Evolutionary conservation across 2,329 filamentous ascomycete species (phyloP), one percentile per base, ranked within the genome.

Genomic region (Neoscytalidium dimidiatum): DNA sequence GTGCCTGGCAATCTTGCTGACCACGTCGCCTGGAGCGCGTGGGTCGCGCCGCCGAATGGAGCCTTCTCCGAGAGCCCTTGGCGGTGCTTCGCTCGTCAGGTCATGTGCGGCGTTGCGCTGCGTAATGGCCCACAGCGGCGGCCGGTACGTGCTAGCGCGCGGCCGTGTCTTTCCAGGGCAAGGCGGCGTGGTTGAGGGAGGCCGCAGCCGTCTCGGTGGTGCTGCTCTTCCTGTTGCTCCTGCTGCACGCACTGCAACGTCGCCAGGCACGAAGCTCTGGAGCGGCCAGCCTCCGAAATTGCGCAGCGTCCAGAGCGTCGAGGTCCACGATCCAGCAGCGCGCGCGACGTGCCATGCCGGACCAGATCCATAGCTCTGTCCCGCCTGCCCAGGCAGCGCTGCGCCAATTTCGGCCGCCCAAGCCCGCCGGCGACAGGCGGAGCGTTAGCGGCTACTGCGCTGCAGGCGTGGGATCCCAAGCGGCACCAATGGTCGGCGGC

Each of bases 101-200:
- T 64, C 62, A 64, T 64, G 62, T 57, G 62, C 62, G 62, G 62
- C 51, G 62, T 64, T 46, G 62, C 51, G 49, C 49, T 64, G 62
- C 60, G 60, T 63, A 63, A 63, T 63, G 60, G 60, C 46, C 48
- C 60, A 63, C 33, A 41, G 60, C 31, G 60, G 31, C 60, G 23
- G 19, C 21, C 33, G 46, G 23, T 23, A 46, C 48, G 60, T 63
- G 31, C 35, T 64, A 56, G 49, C 49, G 46, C 28, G 49, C 49
- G 41, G 38, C 38, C 57, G 57, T 52, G 23, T 63, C 58, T 38
- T 53, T 41, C 48, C 33, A 51, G 38, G 46, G 41, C 48, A 43
- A 44, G 60, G 60, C 41, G 49, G 28, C 41, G 48, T 26, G 21
- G 41, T 64, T 53, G 62, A 43, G 19, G 49, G n/a, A 19, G 49